A percentile compares a stretch with the other conserved stretches of the same genome.
Conservation (phyloP, 1,284 basidiomycete species). For the Sutorius eximius region DNA sequence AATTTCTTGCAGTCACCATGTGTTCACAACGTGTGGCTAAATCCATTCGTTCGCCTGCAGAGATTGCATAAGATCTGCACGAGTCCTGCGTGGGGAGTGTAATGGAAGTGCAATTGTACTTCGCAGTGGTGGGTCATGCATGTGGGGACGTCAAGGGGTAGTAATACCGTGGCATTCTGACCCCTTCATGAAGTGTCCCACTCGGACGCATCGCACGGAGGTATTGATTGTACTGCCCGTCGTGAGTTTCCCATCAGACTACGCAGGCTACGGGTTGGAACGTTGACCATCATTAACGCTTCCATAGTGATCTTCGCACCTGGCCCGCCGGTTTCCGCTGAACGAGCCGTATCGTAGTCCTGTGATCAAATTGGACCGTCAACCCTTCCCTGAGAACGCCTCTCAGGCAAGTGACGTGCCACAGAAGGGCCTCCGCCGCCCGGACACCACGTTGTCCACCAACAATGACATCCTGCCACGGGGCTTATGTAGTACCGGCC, state of each 20-base stretch:
- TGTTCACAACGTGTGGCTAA: constrained; percentile 22
- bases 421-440: not conserved
- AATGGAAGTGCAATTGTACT: constrained; percentile 18
- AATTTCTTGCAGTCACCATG: constrained; percentile 13
- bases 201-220: not conserved
- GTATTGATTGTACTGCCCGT: not conserved
- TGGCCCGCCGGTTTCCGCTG: not conserved
- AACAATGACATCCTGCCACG: not conserved
- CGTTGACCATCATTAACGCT: not conserved
- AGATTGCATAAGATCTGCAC: constrained; percentile 12
- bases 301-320: constrained; percentile 1
- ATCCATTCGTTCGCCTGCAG: constrained; percentile 17
- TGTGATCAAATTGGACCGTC: constrained; percentile 3
- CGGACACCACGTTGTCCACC: constrained; percentile 19
- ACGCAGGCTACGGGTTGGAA: constrained; percentile 6
- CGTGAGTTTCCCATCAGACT: not conserved
- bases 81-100: constrained; percentile 17
- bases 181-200: constrained; percentile 6
- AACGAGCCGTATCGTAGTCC: constrained; percentile 1
- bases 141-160: not conserved
- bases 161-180: constrained; percentile 4
- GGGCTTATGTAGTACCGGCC: not conserved
- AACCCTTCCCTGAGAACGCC: constrained; percentile 6
- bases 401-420: not conserved
- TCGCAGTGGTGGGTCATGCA: constrained; percentile 12